Conservation (phyloP, 768 basidiomycete species). For the Pholiota microspora region DNA sequence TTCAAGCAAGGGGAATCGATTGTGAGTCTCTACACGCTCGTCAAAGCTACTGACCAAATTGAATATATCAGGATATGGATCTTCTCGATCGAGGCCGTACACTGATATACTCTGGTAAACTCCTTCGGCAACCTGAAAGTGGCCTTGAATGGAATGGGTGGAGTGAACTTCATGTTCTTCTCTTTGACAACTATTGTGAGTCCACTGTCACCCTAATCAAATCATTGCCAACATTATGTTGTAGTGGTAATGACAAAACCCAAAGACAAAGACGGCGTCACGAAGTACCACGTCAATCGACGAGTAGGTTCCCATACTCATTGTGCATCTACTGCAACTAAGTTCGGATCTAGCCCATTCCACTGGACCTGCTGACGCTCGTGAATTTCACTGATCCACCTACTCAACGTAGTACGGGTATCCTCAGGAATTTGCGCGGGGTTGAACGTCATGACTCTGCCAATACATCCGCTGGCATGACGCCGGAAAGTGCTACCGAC, state of each 20-base stretch:
- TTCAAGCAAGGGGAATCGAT: slow-evolving; percentile 79
- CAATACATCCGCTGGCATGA: slow-evolving; percentile 17
- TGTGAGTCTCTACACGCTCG: slow-evolving; percentile 27
- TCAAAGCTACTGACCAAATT: neutral
- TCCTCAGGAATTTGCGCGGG: slow-evolving; percentile 62
- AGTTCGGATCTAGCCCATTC: slow-evolving; percentile 67
- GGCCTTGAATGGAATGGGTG: slow-evolving; percentile 88
- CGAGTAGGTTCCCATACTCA: slow-evolving; percentile 47
- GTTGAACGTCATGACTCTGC: slow-evolving; percentile 31
- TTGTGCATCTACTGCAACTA: slow-evolving; percentile 6
- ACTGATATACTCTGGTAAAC: slow-evolving; percentile 78
- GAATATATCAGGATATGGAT: slow-evolving; percentile 87
- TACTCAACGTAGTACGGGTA: slow-evolving; percentile 69
- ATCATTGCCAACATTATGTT: slow-evolving; percentile 13
- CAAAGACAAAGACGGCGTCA: slow-evolving; percentile 72
- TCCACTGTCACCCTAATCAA: slow-evolving; percentile 3
- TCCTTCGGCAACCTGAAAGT: slow-evolving; percentile 85
- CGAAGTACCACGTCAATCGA: slow-evolving; percentile 77
- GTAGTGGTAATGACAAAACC: slow-evolving; percentile 90
- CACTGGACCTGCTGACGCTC: slow-evolving; percentile 84
- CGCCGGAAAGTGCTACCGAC: slow-evolving; percentile 49
- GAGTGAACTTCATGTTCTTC: slow-evolving; percentile 84
- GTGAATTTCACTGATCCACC: slow-evolving; percentile 82
- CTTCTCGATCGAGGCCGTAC: slow-evolving; percentile 80
- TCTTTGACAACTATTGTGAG: slow-evolving; percentile 95